phyloP scores from a whole-genome alignment of 225 moss, liverwort and hornwort species.

The Physcomitrium patens region DNA sequence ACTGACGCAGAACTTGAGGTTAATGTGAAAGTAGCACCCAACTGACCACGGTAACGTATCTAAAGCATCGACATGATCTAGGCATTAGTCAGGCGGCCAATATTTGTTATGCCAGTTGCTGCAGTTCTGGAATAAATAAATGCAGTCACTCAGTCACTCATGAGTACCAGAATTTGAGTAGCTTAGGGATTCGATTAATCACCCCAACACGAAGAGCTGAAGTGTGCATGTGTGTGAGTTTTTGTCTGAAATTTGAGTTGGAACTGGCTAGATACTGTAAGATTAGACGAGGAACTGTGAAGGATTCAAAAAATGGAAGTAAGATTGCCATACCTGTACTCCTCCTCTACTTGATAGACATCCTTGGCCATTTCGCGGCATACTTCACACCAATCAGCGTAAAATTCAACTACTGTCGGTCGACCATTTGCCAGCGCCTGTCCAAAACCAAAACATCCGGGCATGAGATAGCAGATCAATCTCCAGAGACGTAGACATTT shows the following conservation, averaged over 20 bases:
- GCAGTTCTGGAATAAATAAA: constrained; percentile 10
- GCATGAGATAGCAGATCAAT: not conserved
- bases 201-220: not conserved
- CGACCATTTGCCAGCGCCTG: constrained; percentile 87
- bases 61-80: not conserved
- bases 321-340: constrained; percentile 66
- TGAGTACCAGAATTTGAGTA: not conserved
- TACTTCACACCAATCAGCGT: constrained; percentile 99
- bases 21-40: not conserved
- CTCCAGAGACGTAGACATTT: not conserved
- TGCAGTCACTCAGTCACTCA: not conserved
- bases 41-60: not conserved
- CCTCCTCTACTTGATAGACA: constrained; percentile 88
- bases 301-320: constrained; percentile 16
- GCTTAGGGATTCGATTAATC: not conserved
- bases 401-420: constrained; percentile 95
- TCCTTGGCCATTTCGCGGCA: constrained; percentile 95
- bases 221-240: not conserved
- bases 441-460: constrained; percentile 19
- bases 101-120: too few relatives aligned
- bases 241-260: not conserved
- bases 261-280: not conserved
- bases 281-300: not conserved
- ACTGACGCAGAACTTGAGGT: not conserved
- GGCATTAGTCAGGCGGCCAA: not conserved